phyloP scores from a whole-genome alignment of 306 rosid genomes.

The Begonia masoniana region DNA sequence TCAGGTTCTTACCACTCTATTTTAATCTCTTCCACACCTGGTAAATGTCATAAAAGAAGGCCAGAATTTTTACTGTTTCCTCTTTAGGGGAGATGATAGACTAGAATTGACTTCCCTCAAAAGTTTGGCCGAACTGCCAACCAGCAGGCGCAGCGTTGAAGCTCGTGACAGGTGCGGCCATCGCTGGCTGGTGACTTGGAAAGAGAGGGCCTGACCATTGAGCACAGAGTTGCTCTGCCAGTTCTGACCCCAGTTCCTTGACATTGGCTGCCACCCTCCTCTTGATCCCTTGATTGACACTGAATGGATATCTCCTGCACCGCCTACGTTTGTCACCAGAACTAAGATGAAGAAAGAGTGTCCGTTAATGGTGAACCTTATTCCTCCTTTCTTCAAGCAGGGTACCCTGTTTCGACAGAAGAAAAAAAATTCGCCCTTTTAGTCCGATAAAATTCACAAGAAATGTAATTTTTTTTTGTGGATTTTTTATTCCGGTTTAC shows the following conservation, averaged over 20 bases:
- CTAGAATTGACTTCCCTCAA: slow-evolving; percentile 55
- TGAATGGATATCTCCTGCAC: slow-evolving; percentile 75
- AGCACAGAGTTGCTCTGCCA: slow-evolving; percentile 89
- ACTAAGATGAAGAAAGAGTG: slow-evolving; percentile 94
- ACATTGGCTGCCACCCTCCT: slow-evolving; percentile 76
- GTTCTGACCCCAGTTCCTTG: slow-evolving; percentile 89
- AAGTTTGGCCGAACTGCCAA: slow-evolving; percentile 91
- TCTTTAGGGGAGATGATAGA: background rate
- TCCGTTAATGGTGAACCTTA: slow-evolving; percentile 80
- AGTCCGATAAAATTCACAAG: no score
- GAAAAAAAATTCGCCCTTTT: no score
- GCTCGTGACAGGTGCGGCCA: slow-evolving; percentile 56
- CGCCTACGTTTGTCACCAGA: slow-evolving; percentile 69
- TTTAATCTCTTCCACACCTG: no score
- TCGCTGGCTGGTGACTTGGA: slow-evolving; percentile 83
- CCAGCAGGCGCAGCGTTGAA: slow-evolving; percentile 40
- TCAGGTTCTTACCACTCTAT: no score
- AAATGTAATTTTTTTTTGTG: no score
- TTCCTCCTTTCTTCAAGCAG: slow-evolving; percentile 76
- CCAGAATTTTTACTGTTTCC: background rate
- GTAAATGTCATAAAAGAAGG: no score
- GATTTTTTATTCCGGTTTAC: slow-evolving; percentile 12
- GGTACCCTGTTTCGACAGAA: slow-evolving; percentile 38
- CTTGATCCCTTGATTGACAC: slow-evolving; percentile 82
- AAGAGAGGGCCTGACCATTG: slow-evolving; percentile 68